phyloP scores from a whole-genome alignment of 2,329 filamentous ascomycete genomes.

The Ophiostoma triangulosporum region DNA sequence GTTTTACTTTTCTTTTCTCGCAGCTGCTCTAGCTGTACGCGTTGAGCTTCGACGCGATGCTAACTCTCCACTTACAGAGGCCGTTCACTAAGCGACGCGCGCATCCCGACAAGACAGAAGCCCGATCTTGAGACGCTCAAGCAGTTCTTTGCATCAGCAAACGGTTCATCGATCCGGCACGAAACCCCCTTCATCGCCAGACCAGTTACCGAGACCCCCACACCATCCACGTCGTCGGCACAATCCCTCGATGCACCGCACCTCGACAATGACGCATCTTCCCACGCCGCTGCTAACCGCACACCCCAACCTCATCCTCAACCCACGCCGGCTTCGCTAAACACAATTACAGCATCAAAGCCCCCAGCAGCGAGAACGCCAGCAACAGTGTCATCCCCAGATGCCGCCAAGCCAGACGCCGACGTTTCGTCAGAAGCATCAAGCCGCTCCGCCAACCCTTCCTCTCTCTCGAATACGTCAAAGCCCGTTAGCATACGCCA shows the following conservation, averaged over 20 bases:
- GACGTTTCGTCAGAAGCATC: neutral
- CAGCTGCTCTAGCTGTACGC: neutral
- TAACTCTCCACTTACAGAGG: constrained; percentile 25
- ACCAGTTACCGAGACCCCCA: constrained; percentile 1
- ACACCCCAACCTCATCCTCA: neutral
- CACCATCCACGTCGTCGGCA: neutral
- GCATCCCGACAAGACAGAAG: constrained; percentile 35
- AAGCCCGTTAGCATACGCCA: neutral
- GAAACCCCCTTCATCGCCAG: constrained; percentile 4
- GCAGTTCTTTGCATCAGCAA: constrained; percentile 21
- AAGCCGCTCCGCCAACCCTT: neutral
- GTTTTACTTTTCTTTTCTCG: constrained; percentile 2
- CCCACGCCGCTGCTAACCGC: neutral
- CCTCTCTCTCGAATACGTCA: neutral
- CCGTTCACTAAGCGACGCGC: constrained; percentile 36
- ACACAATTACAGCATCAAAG: neutral
- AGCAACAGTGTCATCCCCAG: neutral
- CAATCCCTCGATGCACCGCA: neutral
- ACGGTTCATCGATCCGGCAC: constrained; percentile 15
- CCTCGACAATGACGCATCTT: neutral
- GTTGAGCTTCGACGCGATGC: constrained; percentile 3
- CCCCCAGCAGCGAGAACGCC: neutral
- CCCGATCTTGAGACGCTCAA: constrained; percentile 31
- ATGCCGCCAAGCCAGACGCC: neutral
- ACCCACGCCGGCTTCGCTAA: neutral